Conservation (phyloP, 352 stramenopile species). For the Pythium insidiosum region DNA sequence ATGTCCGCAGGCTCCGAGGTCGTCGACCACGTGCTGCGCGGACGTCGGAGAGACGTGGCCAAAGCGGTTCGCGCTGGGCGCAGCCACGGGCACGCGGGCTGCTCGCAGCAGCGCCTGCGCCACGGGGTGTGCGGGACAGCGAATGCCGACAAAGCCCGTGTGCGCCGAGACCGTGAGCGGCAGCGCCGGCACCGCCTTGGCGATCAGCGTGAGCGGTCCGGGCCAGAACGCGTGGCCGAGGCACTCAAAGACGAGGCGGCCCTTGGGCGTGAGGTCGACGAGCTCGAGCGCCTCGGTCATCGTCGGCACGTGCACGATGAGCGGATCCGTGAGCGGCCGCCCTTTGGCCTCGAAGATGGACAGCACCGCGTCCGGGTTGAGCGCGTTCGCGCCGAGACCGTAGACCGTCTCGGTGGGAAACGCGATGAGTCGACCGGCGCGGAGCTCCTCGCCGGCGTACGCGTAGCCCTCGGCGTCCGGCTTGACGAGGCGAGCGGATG, state of each 20-base stretch:
- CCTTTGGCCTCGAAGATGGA: slow-evolving; percentile 96
- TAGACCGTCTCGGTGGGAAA: slow-evolving; percentile 99
- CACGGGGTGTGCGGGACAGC: slow-evolving; percentile 91
- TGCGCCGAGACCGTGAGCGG: slow-evolving; percentile 84
- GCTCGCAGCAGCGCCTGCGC: slow-evolving; percentile 85
- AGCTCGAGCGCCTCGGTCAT: slow-evolving; percentile 85
- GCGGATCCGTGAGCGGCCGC: slow-evolving; percentile 93
- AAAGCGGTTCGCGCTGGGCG: slow-evolving; percentile 98
- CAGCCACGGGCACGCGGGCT: slow-evolving; percentile 92
- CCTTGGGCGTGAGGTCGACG: slow-evolving; percentile 70
- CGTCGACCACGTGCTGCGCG: slow-evolving; percentile 95
- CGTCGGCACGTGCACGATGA: slow-evolving; percentile 97
- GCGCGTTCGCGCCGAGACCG: slow-evolving; percentile 95
- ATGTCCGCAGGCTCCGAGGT: slow-evolving; percentile 89
- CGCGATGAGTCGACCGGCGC: slow-evolving; percentile 72
- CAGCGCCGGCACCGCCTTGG: slow-evolving; percentile 81
- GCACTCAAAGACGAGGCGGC: slow-evolving; percentile 63
- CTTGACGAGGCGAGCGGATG: too few species aligned
- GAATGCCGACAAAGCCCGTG: slow-evolving; percentile 97
- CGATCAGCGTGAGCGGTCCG: slow-evolving; percentile 96
- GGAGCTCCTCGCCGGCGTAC: slow-evolving; percentile 56
- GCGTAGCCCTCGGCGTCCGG: slow-evolving; percentile 36
- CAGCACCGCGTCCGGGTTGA: slow-evolving; percentile 90
- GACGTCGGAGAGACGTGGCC: slow-evolving; percentile 97
- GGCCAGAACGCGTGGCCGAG: slow-evolving; percentile 94